A percentile compares a stretch with the other conserved stretches of the same genome.
Evolutionary conservation across 352 stramenopile species (phyloP).

Genomic region (Halophytophthora batemanensis): DNA sequence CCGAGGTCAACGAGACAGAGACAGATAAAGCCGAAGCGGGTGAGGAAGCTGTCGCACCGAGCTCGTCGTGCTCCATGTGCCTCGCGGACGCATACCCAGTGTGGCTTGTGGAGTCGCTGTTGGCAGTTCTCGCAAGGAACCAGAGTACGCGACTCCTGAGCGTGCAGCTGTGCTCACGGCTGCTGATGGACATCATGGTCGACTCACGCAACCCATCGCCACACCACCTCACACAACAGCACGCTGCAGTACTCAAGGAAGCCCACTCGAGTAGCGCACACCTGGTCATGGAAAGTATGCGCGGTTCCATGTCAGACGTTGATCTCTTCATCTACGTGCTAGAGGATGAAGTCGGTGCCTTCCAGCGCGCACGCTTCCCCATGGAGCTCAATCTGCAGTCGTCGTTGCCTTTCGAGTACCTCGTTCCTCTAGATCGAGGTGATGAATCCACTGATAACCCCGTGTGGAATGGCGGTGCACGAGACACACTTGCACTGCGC

Average conservation of each 20-base stretch:
- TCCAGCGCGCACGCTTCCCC: slow-evolving; percentile 49
- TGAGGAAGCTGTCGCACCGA: not conserved
- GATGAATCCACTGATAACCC: slow-evolving; percentile 12
- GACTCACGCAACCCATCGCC: slow-evolving; percentile 23
- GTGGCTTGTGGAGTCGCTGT: slow-evolving; percentile 51
- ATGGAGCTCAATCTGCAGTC: slow-evolving; percentile 50
- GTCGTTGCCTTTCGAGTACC: slow-evolving; percentile 64
- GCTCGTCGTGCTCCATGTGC: not conserved
- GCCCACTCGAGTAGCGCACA: slow-evolving; percentile 69
- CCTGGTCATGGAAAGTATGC: slow-evolving; percentile 81
- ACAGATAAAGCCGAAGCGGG: not conserved
- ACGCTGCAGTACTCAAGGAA: slow-evolving; percentile 36
- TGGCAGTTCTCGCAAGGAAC: slow-evolving; percentile 44
- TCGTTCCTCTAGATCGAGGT: slow-evolving; percentile 41
- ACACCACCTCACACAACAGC: slow-evolving; percentile 16
- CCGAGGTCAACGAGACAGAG: not conserved
- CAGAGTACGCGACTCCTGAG: slow-evolving; percentile 54
- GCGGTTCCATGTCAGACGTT: slow-evolving; percentile 71
- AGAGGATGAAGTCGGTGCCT: slow-evolving; percentile 61
- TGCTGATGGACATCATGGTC: slow-evolving; percentile 57
- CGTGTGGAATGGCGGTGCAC: slow-evolving; percentile 14
- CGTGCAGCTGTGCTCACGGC: slow-evolving; percentile 44
- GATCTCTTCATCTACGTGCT: slow-evolving; percentile 81
- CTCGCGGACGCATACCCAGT: slow-evolving; percentile 27
- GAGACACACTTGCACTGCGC: slow-evolving; percentile 42